A percentile compares a stretch with the other conserved stretches of the same genome.
Evolutionary conservation across 2,329 filamentous ascomycete species (phyloP).

Genomic region (Didymellaceae sp.): DNA sequence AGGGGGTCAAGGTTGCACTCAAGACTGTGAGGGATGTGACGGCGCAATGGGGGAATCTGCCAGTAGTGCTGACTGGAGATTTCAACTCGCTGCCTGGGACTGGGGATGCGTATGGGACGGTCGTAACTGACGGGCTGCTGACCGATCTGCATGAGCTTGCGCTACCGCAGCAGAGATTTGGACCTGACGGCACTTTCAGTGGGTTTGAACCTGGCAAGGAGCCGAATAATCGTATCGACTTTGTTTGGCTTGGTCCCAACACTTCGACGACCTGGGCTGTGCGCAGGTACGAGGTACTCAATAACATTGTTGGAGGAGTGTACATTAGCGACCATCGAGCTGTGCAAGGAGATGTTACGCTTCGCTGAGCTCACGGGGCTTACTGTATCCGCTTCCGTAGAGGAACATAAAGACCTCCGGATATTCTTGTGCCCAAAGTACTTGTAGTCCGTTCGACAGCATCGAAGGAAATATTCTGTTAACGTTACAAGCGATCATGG

Average conservation of each 20-base stretch:
- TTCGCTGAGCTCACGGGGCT: slow-evolving; percentile 1
- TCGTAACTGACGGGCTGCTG: slow-evolving; percentile 53
- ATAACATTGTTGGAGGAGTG: slow-evolving; percentile 69
- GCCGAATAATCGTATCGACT: slow-evolving; percentile 71
- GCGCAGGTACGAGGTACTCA: slow-evolving; percentile 63
- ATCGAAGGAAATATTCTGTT: too few species aligned
- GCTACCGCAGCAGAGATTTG: slow-evolving; percentile 58
- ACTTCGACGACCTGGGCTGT: slow-evolving; percentile 50
- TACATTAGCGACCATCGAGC: slow-evolving; percentile 70
- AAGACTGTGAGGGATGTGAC: slow-evolving; percentile 48
- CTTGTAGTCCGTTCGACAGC: too few species aligned
- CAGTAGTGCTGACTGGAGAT: slow-evolving; percentile 68
- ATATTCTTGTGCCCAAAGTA: too few species aligned
- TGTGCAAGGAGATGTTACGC: slow-evolving; percentile 62
- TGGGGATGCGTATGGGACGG: slow-evolving; percentile 63
- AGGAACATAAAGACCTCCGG: too few species aligned
- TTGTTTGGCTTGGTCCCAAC: slow-evolving; percentile 50
- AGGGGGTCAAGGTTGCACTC: slow-evolving; percentile 65
- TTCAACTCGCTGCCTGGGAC: slow-evolving; percentile 68
- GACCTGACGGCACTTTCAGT: slow-evolving; percentile 68
- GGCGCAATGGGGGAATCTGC: slow-evolving; percentile 29
- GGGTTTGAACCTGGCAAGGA: slow-evolving; percentile 60
- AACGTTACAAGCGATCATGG: too few species aligned
- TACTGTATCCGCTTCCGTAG: too few species aligned
- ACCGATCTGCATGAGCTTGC: slow-evolving; percentile 48